A percentile compares a stretch with the other conserved stretches of the same genome.
phyloP scores from a whole-genome alignment of 371 early-diverging fungal species.

The Phascolomyces articulosus region DNA sequence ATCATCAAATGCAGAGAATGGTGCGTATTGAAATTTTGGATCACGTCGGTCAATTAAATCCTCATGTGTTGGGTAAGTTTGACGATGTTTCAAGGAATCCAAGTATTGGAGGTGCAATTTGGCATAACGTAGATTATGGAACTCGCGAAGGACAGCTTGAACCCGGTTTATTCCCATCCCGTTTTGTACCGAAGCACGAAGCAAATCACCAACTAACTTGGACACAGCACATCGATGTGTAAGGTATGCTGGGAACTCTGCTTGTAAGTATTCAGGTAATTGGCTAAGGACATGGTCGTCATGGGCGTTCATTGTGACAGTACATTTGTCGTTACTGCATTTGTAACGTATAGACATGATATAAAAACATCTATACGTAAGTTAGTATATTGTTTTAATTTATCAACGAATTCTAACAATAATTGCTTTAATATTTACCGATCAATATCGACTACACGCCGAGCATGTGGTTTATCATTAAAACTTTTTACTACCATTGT shows the following conservation, averaged over 20 bases:
- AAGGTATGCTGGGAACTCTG: slow-evolving; percentile 24
- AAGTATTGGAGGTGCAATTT: slow-evolving; percentile 13
- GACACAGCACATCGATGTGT: slow-evolving; percentile 25
- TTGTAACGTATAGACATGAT: slow-evolving; percentile 18
- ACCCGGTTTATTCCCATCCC: slow-evolving; percentile 16
- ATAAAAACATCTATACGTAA: slow-evolving; percentile 14
- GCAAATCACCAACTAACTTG: slow-evolving; percentile 14
- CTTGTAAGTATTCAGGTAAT: slow-evolving; percentile 12
- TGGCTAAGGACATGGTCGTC: slow-evolving; percentile 9
- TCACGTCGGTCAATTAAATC: not conserved
- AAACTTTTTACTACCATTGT: not conserved
- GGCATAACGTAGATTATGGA: slow-evolving; percentile 15
- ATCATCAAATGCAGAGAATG: slow-evolving; percentile 8
- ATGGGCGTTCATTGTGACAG: not conserved
- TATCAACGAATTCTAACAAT: not conserved
- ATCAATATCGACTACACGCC: slow-evolving; percentile 11
- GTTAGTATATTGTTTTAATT: not conserved
- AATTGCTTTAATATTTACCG: not conserved
- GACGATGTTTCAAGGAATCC: slow-evolving; percentile 3
- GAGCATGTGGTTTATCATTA: not conserved
- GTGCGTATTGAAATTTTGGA: not conserved
- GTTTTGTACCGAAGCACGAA: slow-evolving; percentile 16
- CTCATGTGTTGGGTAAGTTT: not conserved
- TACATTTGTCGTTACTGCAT: slow-evolving; percentile 4
- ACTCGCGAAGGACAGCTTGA: slow-evolving; percentile 13